Base-by-base conservation (phyloP, 1,284 basidiomycete species). In the Porodaedalea pini region DNA sequence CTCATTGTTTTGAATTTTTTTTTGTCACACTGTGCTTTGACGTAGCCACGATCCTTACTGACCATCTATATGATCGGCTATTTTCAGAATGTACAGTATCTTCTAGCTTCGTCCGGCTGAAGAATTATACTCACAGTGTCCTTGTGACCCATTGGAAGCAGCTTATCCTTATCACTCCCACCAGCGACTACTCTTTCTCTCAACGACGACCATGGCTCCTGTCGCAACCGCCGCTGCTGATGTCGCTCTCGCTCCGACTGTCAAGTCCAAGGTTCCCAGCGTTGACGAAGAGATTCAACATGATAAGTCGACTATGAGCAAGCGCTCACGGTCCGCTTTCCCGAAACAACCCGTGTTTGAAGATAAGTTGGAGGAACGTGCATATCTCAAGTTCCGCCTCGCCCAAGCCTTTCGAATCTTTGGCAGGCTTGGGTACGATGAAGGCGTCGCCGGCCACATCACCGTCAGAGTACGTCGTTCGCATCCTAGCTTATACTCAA, bases 401-500 rank as follows among this genome's bases (percentile, higher is more conserved):
- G 80, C 78, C 47, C 78, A 71, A 66, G 75, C 78, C 0, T 76
- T 78, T 65, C 68, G 80, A 41, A 77, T 81, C 54, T 80, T 79
- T 57, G 75, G 75, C 73, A 73, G 78, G 56, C 67, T 78, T 19
- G 82, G 82, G 2, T 83, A 77, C 63, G 82, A 81, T 54, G 83
- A 86, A 61, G 83, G 83, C 13, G 73, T 79, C 15, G 78, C 81
- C 4, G 82, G 81, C 0, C 83, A 86, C 67, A 80, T 87, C 61
- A 87, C 83, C 17, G 79, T 85, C 48, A 74, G 82, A 59, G 78
- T 69, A 51, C 34, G 66, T 25, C 29, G n/a, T n/a, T n/a, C n/a
- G 17, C 21, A 17, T 25, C 15, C 7, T 45, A 39, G n/a, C n/a
- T n/a, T n/a, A n/a, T n/a, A n/a, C n/a, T n/a, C n/a, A n/a, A n/a